Conservation (phyloP, 2,329 filamentous ascomycete genomes). For the Fusarium sp. region DNA sequence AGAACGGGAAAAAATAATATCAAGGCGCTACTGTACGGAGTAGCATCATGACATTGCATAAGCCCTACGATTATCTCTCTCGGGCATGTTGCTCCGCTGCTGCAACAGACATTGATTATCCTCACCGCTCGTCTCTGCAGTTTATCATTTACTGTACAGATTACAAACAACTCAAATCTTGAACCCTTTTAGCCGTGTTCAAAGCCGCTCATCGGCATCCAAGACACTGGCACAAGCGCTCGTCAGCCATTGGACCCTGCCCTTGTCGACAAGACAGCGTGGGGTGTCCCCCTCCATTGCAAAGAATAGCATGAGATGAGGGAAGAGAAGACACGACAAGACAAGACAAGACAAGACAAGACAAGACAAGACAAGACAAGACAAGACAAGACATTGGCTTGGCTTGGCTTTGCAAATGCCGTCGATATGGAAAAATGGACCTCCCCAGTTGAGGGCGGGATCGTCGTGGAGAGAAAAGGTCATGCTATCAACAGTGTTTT, state of each 20-base stretch:
- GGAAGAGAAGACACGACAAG: neutral
- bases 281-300: slow-evolving; percentile 8
- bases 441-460: slow-evolving; percentile 20
- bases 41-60: slow-evolving; percentile 15
- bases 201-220: slow-evolving; percentile 13
- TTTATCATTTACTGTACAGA: neutral
- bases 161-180: neutral
- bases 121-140: slow-evolving; percentile 26
- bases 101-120: neutral
- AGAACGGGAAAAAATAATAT: neutral
- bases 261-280: neutral
- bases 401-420: neutral
- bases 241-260: slow-evolving; percentile 23
- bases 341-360: slow-evolving; percentile 1
- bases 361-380: neutral
- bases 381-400: neutral
- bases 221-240: slow-evolving; percentile 25
- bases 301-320: neutral
- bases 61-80: slow-evolving; percentile 18
- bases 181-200: slow-evolving; percentile 16
- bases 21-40: neutral
- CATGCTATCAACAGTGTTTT: slow-evolving; percentile 16
- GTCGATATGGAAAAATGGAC: neutral
- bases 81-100: slow-evolving; percentile 21
- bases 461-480: slow-evolving; percentile 15